Evolutionary conservation across 345 rosid genomes (phyloP).

Genomic region (Brassica cretica): DNA sequence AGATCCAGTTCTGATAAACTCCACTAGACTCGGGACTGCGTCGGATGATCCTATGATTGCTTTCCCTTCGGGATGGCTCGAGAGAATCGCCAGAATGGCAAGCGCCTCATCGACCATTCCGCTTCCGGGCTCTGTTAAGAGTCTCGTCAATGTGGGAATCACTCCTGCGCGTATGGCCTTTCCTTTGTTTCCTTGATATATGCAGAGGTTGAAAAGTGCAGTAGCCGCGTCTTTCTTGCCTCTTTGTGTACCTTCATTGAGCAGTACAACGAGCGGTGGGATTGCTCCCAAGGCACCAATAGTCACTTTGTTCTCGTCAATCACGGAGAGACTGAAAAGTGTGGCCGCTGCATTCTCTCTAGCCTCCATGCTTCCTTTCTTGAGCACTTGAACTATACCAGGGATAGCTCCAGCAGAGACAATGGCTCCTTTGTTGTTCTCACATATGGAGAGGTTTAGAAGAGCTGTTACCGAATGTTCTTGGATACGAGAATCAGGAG

Average conservation of each 20-base stretch:
- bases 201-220: constrained; percentile 93
- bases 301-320: constrained; percentile 89
- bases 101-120: constrained; percentile 84
- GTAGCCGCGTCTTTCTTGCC: constrained; percentile 99
- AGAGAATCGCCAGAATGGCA: constrained; percentile 71
- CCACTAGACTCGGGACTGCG: constrained; percentile 71
- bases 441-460: constrained; percentile 94
- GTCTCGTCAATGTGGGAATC: constrained; percentile 58
- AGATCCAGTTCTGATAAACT: constrained; percentile 66
- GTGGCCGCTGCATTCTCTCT: constrained; percentile 99
- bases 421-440: constrained; percentile 90
- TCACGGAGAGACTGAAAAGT: constrained; percentile 91
- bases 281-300: constrained; percentile 89
- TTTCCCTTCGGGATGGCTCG: constrained; percentile 79
- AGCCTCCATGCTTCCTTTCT: constrained; percentile 98
- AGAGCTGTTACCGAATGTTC: constrained; percentile 97
- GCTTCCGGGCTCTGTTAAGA: constrained; percentile 75
- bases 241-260: constrained; percentile 86
- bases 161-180: constrained; percentile 94
- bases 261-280: constrained; percentile 78
- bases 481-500: constrained; percentile 85
- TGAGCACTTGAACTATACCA: constrained; percentile 88
- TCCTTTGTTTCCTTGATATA: constrained; percentile 97
- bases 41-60: constrained; percentile 68
- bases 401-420: constrained; percentile 90